These are phyloP conservation scores for Saussurea involucrata DNA, from an alignment of 129 eudicot species.

Conservation along the genomic window DNA sequence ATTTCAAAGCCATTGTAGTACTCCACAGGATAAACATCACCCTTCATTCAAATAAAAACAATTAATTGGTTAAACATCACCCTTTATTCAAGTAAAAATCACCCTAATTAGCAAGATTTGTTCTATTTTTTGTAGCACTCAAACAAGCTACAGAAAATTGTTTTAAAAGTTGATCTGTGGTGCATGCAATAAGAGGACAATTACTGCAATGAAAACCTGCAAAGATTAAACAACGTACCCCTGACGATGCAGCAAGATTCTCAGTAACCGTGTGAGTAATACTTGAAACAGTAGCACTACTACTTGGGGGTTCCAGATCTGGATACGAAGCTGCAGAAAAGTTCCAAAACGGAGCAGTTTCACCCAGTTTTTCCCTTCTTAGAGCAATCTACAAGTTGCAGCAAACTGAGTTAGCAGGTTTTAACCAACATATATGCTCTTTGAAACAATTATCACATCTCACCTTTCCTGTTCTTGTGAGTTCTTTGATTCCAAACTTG, in stretches of 20 bases:
- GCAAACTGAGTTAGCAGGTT: conserved; percentile 10
- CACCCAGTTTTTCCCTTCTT: conserved; percentile 86
- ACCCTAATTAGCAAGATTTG: neutral
- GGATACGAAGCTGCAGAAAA: conserved; percentile 97
- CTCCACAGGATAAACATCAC: conserved; percentile 97
- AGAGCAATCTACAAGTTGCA: conserved; percentile 65
- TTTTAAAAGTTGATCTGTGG: neutral
- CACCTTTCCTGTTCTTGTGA: conserved; percentile 96
- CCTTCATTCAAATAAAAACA: conserved; percentile 54
- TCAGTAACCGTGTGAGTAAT: conserved; percentile 12
- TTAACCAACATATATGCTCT: neutral
- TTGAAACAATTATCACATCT: conserved; percentile 3
- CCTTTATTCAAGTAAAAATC: conserved; percentile 39
- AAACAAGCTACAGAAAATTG: neutral
- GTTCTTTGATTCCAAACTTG: conserved; percentile 83
- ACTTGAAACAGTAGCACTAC: conserved; percentile 14
- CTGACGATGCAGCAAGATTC: conserved; percentile 7
- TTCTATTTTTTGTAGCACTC: neutral
- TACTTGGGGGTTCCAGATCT: conserved; percentile 52
- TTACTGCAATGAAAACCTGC: neutral
- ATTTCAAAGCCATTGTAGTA: conserved; percentile 35
- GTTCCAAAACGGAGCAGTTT: conserved; percentile 92
- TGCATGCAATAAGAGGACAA: neutral
- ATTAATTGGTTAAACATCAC: conserved; percentile 99
- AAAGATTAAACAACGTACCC: conserved; percentile 31